Percentiles rank a stretch among this genome's conserved stretches.
Conservation (phyloP, 2,329 filamentous ascomycete genomes). For the Alternaria rosae region DNA sequence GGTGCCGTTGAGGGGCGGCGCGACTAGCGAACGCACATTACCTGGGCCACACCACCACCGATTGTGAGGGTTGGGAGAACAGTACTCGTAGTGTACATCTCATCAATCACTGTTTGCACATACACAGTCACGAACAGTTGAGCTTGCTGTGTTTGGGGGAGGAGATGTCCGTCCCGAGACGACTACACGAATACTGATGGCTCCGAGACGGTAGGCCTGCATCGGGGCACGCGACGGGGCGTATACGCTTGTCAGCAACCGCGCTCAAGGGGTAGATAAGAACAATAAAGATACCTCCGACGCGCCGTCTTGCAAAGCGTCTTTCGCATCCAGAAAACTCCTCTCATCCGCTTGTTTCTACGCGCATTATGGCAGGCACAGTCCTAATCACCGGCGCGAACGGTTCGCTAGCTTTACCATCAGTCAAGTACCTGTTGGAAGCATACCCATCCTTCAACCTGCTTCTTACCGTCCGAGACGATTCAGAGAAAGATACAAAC, state of each 20-base stretch:
- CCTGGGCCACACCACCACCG: neutral
- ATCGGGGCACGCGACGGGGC: neutral
- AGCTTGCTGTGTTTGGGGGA: neutral
- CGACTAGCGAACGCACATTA: neutral
- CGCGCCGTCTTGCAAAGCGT: neutral
- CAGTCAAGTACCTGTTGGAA: conserved; percentile 24
- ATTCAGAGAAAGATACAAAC: conserved; percentile 22
- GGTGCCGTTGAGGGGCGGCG: neutral
- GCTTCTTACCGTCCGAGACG: conserved; percentile 31
- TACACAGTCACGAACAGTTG: neutral
- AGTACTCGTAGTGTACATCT: neutral
- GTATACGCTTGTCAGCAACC: neutral
- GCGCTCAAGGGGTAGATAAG: neutral
- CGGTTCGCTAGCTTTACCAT: conserved; percentile 30
- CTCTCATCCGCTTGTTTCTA: neutral
- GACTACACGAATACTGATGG: neutral
- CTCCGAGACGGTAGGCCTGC: neutral
- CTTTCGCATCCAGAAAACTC: neutral
- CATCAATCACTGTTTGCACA: neutral
- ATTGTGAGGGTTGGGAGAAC: neutral
- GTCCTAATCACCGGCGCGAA: conserved; percentile 31
- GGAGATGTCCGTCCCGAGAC: neutral
- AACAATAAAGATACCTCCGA: neutral
- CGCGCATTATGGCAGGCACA: neutral
- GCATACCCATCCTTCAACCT: conserved; percentile 20